A percentile compares a stretch with the other conserved stretches of the same genome.
Evolutionary conservation across 2,329 filamentous ascomycete genomes (phyloP).

Genomic region (Rutstroemia sp.): DNA sequence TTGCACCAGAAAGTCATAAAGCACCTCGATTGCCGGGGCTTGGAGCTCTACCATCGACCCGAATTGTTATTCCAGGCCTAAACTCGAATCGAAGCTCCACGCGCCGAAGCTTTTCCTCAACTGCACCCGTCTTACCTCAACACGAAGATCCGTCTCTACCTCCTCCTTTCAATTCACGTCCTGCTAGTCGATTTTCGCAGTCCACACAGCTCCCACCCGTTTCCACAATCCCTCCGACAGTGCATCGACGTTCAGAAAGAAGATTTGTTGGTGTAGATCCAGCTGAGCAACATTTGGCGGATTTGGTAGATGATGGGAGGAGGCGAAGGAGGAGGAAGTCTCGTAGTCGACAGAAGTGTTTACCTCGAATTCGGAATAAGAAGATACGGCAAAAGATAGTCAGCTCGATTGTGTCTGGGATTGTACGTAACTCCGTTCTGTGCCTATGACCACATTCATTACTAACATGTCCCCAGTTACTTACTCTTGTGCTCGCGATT

Average conservation of each 20-base stretch:
- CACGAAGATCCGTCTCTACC: not conserved
- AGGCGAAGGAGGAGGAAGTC: conserved; percentile 26
- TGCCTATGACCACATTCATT: not conserved
- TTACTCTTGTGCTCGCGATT: conserved; percentile 23
- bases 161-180: conserved; percentile 14
- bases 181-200: conserved; percentile 12
- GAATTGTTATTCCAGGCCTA: conserved; percentile 37
- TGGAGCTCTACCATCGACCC: conserved; percentile 34
- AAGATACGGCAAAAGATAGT: conserved; percentile 48
- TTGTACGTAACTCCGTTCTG: conserved; percentile 15
- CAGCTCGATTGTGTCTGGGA: conserved; percentile 57
- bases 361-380: conserved; percentile 47
- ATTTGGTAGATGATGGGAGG: conserved; percentile 37
- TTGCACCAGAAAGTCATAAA: conserved; percentile 37
- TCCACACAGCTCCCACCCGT: conserved; percentile 8
- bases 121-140: not conserved
- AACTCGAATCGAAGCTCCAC: conserved; percentile 31
- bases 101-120: conserved; percentile 11
- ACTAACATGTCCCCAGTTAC: conserved; percentile 18
- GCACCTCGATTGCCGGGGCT: conserved; percentile 35
- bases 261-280: conserved; percentile 38
- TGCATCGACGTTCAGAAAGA: conserved; percentile 14
- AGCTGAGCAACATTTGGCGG: conserved; percentile 41
- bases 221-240: conserved; percentile 13
- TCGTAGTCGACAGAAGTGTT: conserved; percentile 23